Base-by-base conservation (phyloP, 176 grass and related monocot genomes). In the Rhynchospora pubera region DNA sequence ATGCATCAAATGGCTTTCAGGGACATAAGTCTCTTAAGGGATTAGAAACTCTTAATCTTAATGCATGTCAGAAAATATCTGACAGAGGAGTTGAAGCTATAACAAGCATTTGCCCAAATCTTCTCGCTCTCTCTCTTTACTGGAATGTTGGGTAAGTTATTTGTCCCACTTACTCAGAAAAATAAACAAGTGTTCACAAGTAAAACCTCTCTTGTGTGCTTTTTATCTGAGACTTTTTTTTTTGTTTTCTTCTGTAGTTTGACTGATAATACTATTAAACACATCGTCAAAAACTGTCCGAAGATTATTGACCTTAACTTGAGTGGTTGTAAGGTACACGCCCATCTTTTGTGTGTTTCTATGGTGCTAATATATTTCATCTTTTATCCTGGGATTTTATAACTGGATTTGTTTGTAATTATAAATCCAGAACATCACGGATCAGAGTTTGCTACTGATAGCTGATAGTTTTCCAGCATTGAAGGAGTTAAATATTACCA, bases 251-350 rank as follows among this genome's bases (percentile, higher is more conserved):
- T 14, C 22, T 32, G 64, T 82, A 97, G 94, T 72, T 67, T 97
- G 73, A 89, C 94, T 78, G 86, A 97, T 62, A 52, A 52, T 50
- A 87, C 89, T 70, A 94, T 92, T 74, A 62, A 19, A 48, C 88
- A 97, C 56, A 44, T 82, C 52, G 85, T 89, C 30, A 86, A 91
- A n/a, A 94, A 94, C 47, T 92, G 94, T 73, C 89, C 83, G 58
- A 83, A 88, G 52, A 84, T 97, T 89, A 50, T 89, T 55, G 65
- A 92, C 78, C 86, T 97, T 46, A 97, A 92, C 79, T 78, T 97
- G 86, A 97, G 94, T 84, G 94, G 94, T 81, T 97, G 94, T 86
- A 97, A 94, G 90, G 94, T 97, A 87, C 14, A 67, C 28, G 59
- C 62, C 79, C 62, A 18, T 72, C 46, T 86, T 86, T 22, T 87